A percentile compares a stretch with the other conserved stretches of the same genome.
These are phyloP conservation scores for Triticum timopheevii DNA, from an alignment of 176 grass and related monocot genomes.

Conservation along the genomic window DNA sequence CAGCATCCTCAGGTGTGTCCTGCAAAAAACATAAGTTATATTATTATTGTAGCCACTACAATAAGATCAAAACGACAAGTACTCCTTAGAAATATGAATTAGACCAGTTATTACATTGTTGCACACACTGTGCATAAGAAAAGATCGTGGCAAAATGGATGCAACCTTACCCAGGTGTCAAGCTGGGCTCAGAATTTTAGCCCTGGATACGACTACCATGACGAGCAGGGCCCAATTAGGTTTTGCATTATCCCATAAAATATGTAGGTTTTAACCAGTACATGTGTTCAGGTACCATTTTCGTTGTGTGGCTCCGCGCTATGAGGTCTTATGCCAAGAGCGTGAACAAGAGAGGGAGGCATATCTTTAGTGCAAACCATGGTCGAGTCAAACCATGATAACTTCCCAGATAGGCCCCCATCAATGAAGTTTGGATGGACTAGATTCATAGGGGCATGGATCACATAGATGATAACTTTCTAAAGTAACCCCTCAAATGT, in stretches of 20 bases:
- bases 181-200: neutral
- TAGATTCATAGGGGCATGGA: constrained; percentile 5
- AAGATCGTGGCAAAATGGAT: constrained; percentile 6
- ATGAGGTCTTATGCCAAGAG: neutral
- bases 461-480: constrained; percentile 8
- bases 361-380: neutral
- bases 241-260: neutral
- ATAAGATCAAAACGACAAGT: constrained; percentile 2
- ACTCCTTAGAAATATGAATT: constrained; percentile 16
- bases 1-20: constrained; percentile 89
- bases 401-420: neutral
- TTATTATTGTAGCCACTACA: constrained; percentile 13
- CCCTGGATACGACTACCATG: neutral
- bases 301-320: neutral
- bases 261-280: neutral
- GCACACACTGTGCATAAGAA: neutral
- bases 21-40: constrained; percentile 41
- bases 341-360: neutral
- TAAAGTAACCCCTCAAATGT: neutral
- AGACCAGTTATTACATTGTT: constrained; percentile 14
- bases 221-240: neutral
- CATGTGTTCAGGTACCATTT: neutral
- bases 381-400: neutral
- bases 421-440: neutral
- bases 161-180: neutral